Conservation (phyloP, 176 grass and related monocot genomes). For the Avena atlantica region DNA sequence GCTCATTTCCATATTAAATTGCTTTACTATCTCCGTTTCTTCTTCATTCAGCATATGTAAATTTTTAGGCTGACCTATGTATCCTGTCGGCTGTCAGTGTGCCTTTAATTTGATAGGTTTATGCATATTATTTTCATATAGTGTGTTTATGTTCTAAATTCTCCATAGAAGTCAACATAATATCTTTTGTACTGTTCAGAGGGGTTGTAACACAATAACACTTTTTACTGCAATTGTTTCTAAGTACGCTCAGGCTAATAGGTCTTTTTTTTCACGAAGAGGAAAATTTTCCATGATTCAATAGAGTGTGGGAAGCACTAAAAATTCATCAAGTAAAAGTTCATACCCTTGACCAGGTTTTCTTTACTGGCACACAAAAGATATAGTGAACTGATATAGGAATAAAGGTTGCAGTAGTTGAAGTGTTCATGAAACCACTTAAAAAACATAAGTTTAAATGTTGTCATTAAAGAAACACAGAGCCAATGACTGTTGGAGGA, state of each 20-base stretch:
- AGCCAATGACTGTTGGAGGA: background rate
- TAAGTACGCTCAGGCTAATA: constrained; percentile 6
- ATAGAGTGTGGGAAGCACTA: constrained; percentile 1
- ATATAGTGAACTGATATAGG: background rate
- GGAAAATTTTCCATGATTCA: background rate
- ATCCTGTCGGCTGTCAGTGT: background rate
- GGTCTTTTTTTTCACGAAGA: background rate
- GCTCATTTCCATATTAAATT: constrained; percentile 9
- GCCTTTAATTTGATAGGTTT: background rate
- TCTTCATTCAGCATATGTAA: constrained; percentile 37
- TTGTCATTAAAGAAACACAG: background rate
- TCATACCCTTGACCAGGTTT: constrained; percentile 15
- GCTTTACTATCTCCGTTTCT: constrained; percentile 9
- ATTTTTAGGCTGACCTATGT: constrained; percentile 12
- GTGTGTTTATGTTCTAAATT: constrained; percentile 5
- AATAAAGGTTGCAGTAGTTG: background rate
- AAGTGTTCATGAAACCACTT: background rate
- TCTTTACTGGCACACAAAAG: constrained; percentile 3
- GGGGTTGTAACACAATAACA: background rate
- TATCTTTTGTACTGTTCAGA: constrained; percentile 23
- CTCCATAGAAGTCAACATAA: constrained; percentile 7
- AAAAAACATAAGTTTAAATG: background rate
- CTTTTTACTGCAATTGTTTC: constrained; percentile 8
- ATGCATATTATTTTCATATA: constrained; percentile 6
- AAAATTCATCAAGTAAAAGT: background rate